Conservation (phyloP, 2,329 filamentous ascomycete genomes). For the Metarhizium brunneum region DNA sequence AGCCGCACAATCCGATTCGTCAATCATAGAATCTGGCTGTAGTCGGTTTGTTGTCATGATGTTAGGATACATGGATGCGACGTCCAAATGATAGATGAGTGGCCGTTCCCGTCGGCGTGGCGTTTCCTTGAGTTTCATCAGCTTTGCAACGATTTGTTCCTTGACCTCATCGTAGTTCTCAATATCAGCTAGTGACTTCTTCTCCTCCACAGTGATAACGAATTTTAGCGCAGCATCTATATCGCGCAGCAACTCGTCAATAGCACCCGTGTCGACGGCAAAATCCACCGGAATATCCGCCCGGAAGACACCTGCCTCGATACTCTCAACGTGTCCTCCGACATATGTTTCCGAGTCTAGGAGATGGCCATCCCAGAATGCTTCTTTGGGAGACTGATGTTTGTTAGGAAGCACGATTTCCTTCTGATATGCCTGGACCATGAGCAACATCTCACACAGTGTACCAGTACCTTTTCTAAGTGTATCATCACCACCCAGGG, state of each 20-base stretch:
- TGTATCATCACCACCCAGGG: conserved; percentile 84
- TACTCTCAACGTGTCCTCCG: conserved; percentile 97
- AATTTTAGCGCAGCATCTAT: conserved; percentile 85
- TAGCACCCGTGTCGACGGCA: conserved; percentile 74
- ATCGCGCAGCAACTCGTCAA: conserved; percentile 81
- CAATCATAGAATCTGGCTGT: conserved; percentile 97
- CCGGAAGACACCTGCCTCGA: conserved; percentile 93
- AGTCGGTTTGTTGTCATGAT: conserved; percentile 99
- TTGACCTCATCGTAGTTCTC: conserved; percentile 80
- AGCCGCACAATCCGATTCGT: conserved; percentile 90
- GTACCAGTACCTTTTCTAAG: conserved; percentile 94
- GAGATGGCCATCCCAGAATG: conserved; percentile 94
- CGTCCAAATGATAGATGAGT: conserved; percentile 94
- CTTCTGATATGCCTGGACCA: conserved; percentile 94
- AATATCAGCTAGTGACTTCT: conserved; percentile 71
- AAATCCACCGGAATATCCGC: conserved; percentile 95
- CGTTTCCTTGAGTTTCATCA: conserved; percentile 66
- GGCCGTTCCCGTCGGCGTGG: conserved; percentile 80
- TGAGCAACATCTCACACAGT: conserved; percentile 97
- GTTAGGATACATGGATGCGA: conserved; percentile 99
- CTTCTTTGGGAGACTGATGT: conserved; percentile 79
- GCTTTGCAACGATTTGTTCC: conserved; percentile 63
- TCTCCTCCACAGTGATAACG: conserved; percentile 74
- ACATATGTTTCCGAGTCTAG: conserved; percentile 97
- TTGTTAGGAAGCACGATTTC: conserved; percentile 94